Conservation (phyloP, 371 early-diverging fungal genomes). For the Cokeromyces recurvatus region DNA sequence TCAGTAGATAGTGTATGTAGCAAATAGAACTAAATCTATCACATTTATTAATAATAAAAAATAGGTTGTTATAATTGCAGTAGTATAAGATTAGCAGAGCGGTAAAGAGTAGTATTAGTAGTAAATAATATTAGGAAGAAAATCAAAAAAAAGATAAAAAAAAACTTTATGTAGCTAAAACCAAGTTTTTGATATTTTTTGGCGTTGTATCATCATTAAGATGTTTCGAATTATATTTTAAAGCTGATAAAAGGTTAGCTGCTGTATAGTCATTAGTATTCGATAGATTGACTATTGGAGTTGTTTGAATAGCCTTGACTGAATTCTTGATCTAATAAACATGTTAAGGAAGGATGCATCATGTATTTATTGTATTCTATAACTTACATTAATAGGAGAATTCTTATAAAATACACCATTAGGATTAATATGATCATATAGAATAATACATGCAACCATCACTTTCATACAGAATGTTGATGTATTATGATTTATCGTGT, state of each 20-base stretch:
- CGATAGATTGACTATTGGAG: constrained; percentile 13
- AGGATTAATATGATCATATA: constrained; percentile 86
- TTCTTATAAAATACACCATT: constrained; percentile 74
- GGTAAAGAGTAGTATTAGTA: no score
- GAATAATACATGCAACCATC: constrained; percentile 81
- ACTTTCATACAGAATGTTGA: constrained; percentile 72
- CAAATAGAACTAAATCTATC: no score
- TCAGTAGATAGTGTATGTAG: no score
- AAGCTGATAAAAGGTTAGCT: constrained; percentile 63
- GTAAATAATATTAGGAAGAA: no score
- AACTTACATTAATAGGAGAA: constrained; percentile 78
- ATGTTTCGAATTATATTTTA: constrained; percentile 77
- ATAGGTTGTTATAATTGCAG: no score
- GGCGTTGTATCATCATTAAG: constrained; percentile 79
- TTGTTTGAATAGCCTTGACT: constrained; percentile 70
- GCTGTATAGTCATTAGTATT: constrained; percentile 42
- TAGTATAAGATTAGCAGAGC: no score
- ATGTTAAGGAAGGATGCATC: background rate
- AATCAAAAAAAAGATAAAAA: no score
- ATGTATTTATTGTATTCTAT: no score
- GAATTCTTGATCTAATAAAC: constrained; percentile 63
- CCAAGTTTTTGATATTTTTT: constrained; percentile 63
- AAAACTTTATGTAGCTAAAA: constrained; percentile 18
- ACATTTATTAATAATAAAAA: no score
- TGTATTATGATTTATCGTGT: no score